phyloP scores from a whole-genome alignment of 306 rosid species.

The Pterocarpus santalinus region DNA sequence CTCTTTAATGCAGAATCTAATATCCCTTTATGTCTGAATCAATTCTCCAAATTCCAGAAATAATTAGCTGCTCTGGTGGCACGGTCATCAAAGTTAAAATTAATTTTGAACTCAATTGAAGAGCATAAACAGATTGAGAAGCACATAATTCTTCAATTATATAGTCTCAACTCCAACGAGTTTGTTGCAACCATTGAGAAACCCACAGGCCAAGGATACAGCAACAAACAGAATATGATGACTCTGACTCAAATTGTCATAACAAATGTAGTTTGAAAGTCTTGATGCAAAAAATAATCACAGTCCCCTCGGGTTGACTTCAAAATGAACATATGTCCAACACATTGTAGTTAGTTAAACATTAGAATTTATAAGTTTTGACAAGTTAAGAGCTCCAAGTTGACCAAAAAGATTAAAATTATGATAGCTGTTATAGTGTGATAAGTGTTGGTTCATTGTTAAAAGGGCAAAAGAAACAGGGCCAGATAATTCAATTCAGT shows the following conservation, averaged over 20 bases:
- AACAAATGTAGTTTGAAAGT: constrained; percentile 24
- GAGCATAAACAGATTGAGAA: constrained; percentile 32
- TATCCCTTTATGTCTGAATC: not conserved
- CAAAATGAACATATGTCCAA: constrained; percentile 3
- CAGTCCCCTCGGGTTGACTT: not conserved
- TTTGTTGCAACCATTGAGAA: not conserved
- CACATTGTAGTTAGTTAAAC: constrained; percentile 11
- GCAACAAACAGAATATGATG: not conserved
- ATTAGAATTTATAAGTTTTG: not conserved
- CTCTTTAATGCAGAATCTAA: not conserved
- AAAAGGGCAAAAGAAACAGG: not conserved
- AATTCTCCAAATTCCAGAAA: not conserved
- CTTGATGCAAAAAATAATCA: constrained; percentile 13
- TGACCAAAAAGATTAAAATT: not conserved
- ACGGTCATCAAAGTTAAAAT: constrained; percentile 17
- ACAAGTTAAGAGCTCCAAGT: too few relatives aligned
- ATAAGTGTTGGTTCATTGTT: not conserved
- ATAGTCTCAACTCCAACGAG: not conserved
- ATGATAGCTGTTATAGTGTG: not conserved
- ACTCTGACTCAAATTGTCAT: not conserved
- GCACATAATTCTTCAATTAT: not conserved
- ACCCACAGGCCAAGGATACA: not conserved
- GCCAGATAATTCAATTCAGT: too few relatives aligned
- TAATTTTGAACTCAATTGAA: constrained; percentile 12
- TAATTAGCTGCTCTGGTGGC: not conserved